Percentiles rank a stretch among this genome's conserved stretches.
These are phyloP conservation scores for Rhexocercosporidium sp. DNA, from an alignment of 2,329 filamentous ascomycete genomes.

Conservation along the genomic window DNA sequence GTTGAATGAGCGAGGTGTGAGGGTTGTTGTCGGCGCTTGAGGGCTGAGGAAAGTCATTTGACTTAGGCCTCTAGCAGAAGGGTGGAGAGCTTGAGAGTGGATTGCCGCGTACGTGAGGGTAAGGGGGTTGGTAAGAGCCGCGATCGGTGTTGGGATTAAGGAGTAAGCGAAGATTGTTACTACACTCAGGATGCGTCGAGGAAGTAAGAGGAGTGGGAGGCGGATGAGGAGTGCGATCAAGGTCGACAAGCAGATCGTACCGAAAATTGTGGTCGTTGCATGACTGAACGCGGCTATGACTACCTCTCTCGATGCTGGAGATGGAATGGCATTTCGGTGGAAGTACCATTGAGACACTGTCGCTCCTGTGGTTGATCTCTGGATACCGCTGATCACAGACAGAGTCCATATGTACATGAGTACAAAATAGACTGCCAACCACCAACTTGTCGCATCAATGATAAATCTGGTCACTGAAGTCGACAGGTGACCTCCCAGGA, in stretches of 20 bases:
- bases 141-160: conserved; percentile 83
- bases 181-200: conserved; percentile 67
- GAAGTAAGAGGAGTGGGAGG: conserved; percentile 83
- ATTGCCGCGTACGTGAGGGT: conserved; percentile 93
- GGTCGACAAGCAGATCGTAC: conserved; percentile 88
- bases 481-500: conserved; percentile 87
- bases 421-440: conserved; percentile 90
- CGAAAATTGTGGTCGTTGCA: conserved; percentile 84
- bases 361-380: conserved; percentile 89
- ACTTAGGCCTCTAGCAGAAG: conserved; percentile 78
- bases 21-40: conserved; percentile 73
- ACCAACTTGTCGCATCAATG: conserved; percentile 90
- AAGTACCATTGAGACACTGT: conserved; percentile 99
- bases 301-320: conserved; percentile 78
- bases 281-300: conserved; percentile 84
- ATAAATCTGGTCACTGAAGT: conserved; percentile 69
- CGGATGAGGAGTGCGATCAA: conserved; percentile 81
- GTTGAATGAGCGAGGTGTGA: conserved; percentile 61
- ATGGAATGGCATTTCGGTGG: conserved; percentile 82
- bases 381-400: conserved; percentile 83
- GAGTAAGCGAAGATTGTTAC: conserved; percentile 76
- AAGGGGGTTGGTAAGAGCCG: conserved; percentile 86
- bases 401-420: conserved; percentile 96
- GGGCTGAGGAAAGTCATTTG: conserved; percentile 82
- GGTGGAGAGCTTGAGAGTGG: conserved; percentile 81